Base-by-base conservation (phyloP, 2,329 filamentous ascomycete genomes). In the Pseudocercospora ulei region DNA sequence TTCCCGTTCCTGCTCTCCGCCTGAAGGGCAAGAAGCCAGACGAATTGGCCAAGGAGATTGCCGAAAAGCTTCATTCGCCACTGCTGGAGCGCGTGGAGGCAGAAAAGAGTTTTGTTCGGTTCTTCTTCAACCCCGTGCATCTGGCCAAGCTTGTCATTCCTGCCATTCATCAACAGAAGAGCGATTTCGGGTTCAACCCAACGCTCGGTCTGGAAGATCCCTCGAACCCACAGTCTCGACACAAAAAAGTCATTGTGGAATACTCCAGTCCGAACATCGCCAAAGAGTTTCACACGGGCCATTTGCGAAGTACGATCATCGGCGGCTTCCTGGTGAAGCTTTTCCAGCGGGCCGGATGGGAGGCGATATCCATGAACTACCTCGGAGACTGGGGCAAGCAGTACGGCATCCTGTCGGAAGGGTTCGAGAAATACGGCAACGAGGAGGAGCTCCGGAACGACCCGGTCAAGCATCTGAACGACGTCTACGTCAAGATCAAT, bases 241-340 rank as follows among this genome's bases (percentile, higher is more conserved):
- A 67, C 52, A 83, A 83, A 68, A 73, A 71, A 53, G 70, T 79
- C 28, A 73, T 90, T 35, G 73, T 90, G 53, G 83, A 90, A 56
- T 90, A 88, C 62, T 85, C 80, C 5, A 86, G 80, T 5, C 83
- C 84, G 35, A 90, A 90, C 59, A 86, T 90, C 43, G 83, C 83
- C 29, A 88, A 88, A 64, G 82, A 79, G 13, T 85, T 86, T 62
- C 77, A 82, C 55, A 78, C 78, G 13, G 78, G 77, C 4, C 80
- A 87, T 64, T 65, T 86, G 50, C 71, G 80, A 52, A 82, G 78
- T 54, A 86, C 81, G 35, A 82, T 86, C 48, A 80, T 85, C 40
- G 80, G 81, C 27, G 78, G 77, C 18, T 83, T 82, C 58, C 62
- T 85, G 12, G 67, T 76, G 13, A 83, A 83, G 52, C 57, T 84